Evolutionary conservation across 23 red algal species (phyloP).

Genomic region (Chondrus crispus): DNA sequence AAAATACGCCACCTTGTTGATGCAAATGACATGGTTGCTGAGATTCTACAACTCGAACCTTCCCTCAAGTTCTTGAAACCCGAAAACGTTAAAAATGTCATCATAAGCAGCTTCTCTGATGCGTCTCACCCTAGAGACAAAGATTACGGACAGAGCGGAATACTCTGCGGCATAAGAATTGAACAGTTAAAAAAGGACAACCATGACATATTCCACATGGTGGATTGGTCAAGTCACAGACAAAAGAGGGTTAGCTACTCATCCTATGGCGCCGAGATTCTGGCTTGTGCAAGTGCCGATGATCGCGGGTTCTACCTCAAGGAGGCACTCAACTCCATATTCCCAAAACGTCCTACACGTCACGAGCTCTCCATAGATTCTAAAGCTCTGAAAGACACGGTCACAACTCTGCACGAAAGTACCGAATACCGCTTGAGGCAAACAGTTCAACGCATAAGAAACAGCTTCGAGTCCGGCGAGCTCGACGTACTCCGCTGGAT

Average conservation of each 20-base stretch:
- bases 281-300: slow-evolving; percentile 15
- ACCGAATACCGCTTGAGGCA: neutral
- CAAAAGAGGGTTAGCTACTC: slow-evolving; percentile 3
- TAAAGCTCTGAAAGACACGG: neutral
- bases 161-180: neutral
- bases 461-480: neutral
- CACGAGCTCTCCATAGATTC: neutral
- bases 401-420: slow-evolving; percentile 5
- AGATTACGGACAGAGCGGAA: neutral
- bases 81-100: neutral
- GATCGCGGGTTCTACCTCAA: slow-evolving; percentile 13
- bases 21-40: slow-evolving; percentile 16
- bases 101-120: neutral
- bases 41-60: neutral
- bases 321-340: neutral
- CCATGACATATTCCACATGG: neutral
- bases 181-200: neutral
- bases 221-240: slow-evolving; percentile 18
- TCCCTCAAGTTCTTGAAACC: neutral
- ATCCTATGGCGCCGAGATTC: slow-evolving; percentile 18
- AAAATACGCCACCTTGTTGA: neutral
- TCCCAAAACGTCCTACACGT: neutral
- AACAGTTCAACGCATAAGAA: slow-evolving; percentile 7
- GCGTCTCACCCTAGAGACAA: neutral
- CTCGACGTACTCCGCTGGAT: slow-evolving; percentile 1